Percentiles rank a stretch among this genome's conserved stretches.
These are phyloP conservation scores for Solanum appendiculatum DNA, from an alignment of 257 asterid genomes.

Conservation along the genomic window DNA sequence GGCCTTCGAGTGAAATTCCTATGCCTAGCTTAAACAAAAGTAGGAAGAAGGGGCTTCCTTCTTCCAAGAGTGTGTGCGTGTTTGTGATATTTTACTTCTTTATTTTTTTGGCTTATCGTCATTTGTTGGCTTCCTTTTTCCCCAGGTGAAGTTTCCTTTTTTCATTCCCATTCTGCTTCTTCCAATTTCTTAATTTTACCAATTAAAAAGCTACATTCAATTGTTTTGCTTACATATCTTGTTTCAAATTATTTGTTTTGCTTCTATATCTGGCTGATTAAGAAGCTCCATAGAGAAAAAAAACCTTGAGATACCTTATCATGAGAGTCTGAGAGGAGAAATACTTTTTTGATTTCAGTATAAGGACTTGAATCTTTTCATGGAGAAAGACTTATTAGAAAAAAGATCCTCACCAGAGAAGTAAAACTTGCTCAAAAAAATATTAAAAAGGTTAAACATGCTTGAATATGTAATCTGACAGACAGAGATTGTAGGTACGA, in stretches of 20 bases:
- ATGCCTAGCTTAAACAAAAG: neutral
- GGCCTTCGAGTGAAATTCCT: neutral
- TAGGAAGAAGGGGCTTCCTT: neutral
- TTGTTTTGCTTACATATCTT: neutral
- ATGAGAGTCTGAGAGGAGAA: neutral
- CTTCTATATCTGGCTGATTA: neutral
- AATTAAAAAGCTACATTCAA: neutral
- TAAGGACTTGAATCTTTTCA: neutral
- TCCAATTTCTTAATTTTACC: neutral
- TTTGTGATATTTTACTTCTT: neutral
- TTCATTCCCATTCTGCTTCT: neutral
- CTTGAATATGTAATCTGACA: neutral
- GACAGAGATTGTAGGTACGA: neutral
- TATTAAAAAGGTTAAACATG: neutral
- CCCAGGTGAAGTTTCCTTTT: neutral
- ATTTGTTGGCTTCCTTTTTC: neutral
- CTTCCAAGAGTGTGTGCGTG: neutral
- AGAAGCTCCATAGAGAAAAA: neutral
- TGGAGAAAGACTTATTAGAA: neutral
- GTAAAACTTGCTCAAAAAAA: neutral
- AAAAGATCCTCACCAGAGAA: neutral
- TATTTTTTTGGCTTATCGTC: neutral
- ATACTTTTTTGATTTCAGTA: neutral
- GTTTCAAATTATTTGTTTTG: neutral
- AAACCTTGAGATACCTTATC: neutral